phyloP scores from a whole-genome alignment of 1,284 basidiomycete genomes.

The Fomitopsis schrenkii region DNA sequence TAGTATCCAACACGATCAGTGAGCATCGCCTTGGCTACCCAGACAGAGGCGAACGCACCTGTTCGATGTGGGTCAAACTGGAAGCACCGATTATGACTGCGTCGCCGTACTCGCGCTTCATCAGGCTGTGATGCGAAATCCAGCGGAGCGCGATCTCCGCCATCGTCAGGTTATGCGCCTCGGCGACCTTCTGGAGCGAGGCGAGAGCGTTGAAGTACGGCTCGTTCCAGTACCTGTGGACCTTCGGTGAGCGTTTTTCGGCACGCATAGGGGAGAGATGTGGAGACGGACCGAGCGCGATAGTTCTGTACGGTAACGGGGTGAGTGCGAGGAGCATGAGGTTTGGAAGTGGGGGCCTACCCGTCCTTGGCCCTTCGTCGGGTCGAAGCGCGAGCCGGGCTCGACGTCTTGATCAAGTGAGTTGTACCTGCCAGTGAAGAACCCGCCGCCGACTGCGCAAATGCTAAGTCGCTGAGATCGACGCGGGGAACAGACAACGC shows the following conservation, averaged over 20 bases:
- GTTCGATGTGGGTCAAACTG: constrained; percentile 44
- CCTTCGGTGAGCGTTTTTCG: not conserved
- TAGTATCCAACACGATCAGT: constrained; percentile 11
- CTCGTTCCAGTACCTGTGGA: constrained; percentile 42
- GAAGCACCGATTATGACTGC: constrained; percentile 50
- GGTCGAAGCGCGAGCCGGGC: constrained; percentile 37
- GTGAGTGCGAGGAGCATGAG: constrained; percentile 12
- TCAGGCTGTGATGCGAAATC: constrained; percentile 47
- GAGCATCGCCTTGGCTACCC: no score
- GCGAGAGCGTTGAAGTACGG: constrained; percentile 44
- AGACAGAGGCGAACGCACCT: constrained; percentile 23
- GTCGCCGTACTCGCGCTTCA: constrained; percentile 45
- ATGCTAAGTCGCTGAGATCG: constrained; percentile 19
- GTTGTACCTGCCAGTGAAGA: constrained; percentile 34
- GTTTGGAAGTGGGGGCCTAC: constrained; percentile 10
- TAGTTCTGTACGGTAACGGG: constrained; percentile 20
- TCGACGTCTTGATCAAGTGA: constrained; percentile 28
- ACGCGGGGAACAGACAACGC: constrained; percentile 5
- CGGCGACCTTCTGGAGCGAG: constrained; percentile 33
- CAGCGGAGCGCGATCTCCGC: constrained; percentile 50
- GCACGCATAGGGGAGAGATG: not conserved
- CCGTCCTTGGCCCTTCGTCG: constrained; percentile 27
- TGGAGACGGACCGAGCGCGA: constrained; percentile 15
- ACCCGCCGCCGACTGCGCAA: constrained; percentile 32
- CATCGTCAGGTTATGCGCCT: constrained; percentile 39